Conservation (phyloP, 106 monocot species). For the Xerophyta viscosa region DNA sequence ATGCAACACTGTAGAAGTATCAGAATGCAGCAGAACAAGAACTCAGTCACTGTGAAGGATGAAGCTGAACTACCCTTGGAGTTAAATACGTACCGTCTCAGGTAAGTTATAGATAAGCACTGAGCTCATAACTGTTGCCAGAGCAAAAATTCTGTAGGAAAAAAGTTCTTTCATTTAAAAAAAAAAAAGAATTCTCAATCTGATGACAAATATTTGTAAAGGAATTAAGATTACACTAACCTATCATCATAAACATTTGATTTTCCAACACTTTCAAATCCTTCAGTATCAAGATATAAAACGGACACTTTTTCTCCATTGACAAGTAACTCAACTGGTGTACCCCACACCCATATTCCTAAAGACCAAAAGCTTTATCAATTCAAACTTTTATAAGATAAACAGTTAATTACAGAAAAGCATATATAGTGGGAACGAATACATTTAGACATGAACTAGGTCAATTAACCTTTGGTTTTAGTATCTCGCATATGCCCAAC, state of each 20-base stretch:
- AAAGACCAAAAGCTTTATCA: slow-evolving; percentile 11
- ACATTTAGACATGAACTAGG: no score
- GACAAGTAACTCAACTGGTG: slow-evolving; percentile 70
- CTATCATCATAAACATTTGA: slow-evolving; percentile 99
- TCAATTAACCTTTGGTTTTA: slow-evolving; percentile 98
- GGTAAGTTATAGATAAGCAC: slow-evolving; percentile 78
- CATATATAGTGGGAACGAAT: no score
- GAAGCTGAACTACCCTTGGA: background rate
- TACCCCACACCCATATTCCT: slow-evolving; percentile 99
- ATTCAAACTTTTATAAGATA: no score
- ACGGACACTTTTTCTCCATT: slow-evolving; percentile 87
- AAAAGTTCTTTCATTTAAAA: background rate
- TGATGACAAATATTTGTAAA: no score
- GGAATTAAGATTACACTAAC: slow-evolving; percentile 15
- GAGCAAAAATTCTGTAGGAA: slow-evolving; percentile 80
- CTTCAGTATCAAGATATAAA: slow-evolving; percentile 91
- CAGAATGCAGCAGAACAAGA: no score
- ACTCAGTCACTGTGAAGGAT: no score
- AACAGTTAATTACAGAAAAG: no score
- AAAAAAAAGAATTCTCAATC: no score
- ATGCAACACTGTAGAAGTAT: no score
- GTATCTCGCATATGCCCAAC: slow-evolving; percentile 99
- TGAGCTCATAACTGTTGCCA: slow-evolving; percentile 89
- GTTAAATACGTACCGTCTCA: slow-evolving; percentile 56
- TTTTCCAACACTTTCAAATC: slow-evolving; percentile 99